A percentile compares a stretch with the other conserved stretches of the same genome.
Conservation (phyloP, 2,329 filamentous ascomycete genomes). For the Chaetothyriales sp. region DNA sequence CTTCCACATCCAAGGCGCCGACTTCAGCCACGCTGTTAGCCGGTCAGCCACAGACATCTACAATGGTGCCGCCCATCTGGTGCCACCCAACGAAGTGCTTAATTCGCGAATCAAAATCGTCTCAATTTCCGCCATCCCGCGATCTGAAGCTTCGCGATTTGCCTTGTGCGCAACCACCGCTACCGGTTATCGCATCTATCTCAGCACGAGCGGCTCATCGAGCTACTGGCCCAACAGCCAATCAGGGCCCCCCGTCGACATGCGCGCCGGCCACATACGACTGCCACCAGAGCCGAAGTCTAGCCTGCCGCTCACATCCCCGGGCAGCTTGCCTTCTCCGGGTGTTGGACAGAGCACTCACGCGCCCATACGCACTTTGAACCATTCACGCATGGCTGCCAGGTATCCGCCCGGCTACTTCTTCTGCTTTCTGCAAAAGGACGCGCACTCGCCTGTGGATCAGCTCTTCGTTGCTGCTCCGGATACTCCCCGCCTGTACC, state of each 20-base stretch:
- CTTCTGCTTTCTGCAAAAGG: constrained; percentile 62
- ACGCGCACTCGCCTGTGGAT: constrained; percentile 47
- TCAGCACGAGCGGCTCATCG: constrained; percentile 68
- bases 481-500: constrained; percentile 71
- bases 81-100: constrained; percentile 53
- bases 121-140: constrained; percentile 73
- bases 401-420: constrained; percentile 81
- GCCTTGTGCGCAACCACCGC: constrained; percentile 71
- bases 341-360: constrained; percentile 33
- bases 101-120: constrained; percentile 62
- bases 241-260: constrained; percentile 67
- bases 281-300: constrained; percentile 52
- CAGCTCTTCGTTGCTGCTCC: constrained; percentile 72
- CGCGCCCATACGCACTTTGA: constrained; percentile 33
- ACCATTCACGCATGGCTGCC: constrained; percentile 27
- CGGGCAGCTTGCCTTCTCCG: constrained; percentile 18
- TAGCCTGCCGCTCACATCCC: constrained; percentile 19
- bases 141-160: constrained; percentile 42
- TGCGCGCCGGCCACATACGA: constrained; percentile 95
- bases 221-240: constrained; percentile 44
- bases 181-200: constrained; percentile 79
- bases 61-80: constrained; percentile 73
- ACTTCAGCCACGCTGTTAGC: constrained; percentile 40
- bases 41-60: constrained; percentile 41
- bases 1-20: constrained; percentile 61